phyloP scores from a whole-genome alignment of 805 yeast genomes.

The Yamadazyma takamatsuzukensis region DNA sequence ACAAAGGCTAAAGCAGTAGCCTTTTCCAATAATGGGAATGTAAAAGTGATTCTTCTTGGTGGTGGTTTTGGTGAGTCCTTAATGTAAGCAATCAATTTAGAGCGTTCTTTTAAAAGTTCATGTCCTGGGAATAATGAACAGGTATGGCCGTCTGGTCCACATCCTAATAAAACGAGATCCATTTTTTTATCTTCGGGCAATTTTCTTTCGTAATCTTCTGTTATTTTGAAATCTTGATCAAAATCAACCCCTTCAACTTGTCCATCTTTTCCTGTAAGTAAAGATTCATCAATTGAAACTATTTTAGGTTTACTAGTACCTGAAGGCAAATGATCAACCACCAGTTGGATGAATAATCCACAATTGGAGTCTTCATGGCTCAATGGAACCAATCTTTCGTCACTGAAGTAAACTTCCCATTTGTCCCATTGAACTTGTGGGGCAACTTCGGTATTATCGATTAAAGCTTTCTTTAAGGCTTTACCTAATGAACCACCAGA shows the following conservation, averaged over 20 bases:
- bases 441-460: conserved; percentile 48
- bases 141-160: conserved; percentile 97
- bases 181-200: conserved; percentile 47
- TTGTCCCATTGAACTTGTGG: conserved; percentile 56
- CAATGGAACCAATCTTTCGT: conserved; percentile 85
- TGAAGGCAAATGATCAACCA: conserved; percentile 44
- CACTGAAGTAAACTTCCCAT: conserved; percentile 85
- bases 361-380: conserved; percentile 82
- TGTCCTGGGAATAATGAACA: conserved; percentile 92
- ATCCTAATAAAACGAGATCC: conserved; percentile 77
- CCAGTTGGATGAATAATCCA: conserved; percentile 67
- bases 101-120: conserved; percentile 52
- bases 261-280: conserved; percentile 51
- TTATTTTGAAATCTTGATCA: conserved; percentile 47
- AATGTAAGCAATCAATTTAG: conserved; percentile 56
- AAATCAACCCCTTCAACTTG: conserved; percentile 42
- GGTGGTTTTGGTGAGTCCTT: conserved; percentile 93
- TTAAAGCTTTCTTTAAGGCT: conserved; percentile 62
- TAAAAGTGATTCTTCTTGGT: conserved; percentile 84
- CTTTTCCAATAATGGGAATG: conserved; percentile 66
- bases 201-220: conserved; percentile 56
- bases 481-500: conserved; percentile 91
- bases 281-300: conserved; percentile 59
- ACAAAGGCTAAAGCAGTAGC: conserved; percentile 67
- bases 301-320: conserved; percentile 52